phyloP scores from a whole-genome alignment of 352 stramenopile species.

The Globisporangium mamillatum region DNA sequence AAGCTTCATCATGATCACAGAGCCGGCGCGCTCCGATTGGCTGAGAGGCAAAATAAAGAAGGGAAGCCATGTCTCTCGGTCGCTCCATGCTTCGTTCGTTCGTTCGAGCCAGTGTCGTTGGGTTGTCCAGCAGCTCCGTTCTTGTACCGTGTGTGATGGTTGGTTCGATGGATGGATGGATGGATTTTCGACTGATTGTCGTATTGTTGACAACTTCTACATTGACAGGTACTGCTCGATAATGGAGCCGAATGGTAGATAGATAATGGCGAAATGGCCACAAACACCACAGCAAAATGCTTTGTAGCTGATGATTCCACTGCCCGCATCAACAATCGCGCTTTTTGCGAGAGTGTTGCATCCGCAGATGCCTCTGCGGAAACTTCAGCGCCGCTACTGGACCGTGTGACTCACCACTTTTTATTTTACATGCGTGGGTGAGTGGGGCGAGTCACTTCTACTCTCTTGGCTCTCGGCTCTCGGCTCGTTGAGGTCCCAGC shows the following conservation, averaged over 20 bases:
- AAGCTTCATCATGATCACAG: background rate
- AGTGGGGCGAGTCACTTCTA: background rate
- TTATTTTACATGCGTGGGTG: slow-evolving; percentile 6
- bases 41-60: background rate
- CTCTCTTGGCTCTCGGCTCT: background rate
- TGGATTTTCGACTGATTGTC: background rate
- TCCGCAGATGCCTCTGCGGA: slow-evolving; percentile 1
- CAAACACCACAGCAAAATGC: background rate
- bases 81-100: background rate
- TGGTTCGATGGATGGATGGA: background rate
- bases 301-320: background rate
- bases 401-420: background rate
- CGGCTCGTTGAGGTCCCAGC: background rate
- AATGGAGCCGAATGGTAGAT: background rate
- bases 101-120: slow-evolving; percentile 2
- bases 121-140: background rate
- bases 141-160: background rate
- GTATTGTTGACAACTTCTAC: slow-evolving; percentile 8
- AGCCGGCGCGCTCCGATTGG: background rate
- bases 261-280: slow-evolving; percentile 2
- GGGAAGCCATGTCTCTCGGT: slow-evolving; percentile 11
- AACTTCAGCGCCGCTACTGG: background rate
- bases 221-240: background rate
- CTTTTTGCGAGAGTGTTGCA: background rate
- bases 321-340: slow-evolving; percentile 5